A percentile compares a stretch with the other conserved stretches of the same genome.
Evolutionary conservation across 768 basidiomycete species (phyloP).

Genomic region (Gymnopilus dilepis): DNA sequence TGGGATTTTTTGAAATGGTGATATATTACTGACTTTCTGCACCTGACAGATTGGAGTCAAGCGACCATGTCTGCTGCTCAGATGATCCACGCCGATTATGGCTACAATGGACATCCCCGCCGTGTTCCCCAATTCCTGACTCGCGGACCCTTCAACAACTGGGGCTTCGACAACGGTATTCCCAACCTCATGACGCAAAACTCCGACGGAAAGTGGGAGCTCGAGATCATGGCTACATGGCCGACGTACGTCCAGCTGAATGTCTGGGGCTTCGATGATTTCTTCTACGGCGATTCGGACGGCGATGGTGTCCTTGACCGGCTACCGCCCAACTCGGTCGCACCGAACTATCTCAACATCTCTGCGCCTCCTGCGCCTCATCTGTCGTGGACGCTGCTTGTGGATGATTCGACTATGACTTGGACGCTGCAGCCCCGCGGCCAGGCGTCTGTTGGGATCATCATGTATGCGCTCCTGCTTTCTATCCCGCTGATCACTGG

Average conservation of each 20-base stretch:
- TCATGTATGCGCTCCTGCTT: conserved; percentile 86
- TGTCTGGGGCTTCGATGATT: conserved; percentile 90
- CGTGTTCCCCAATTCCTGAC: conserved; percentile 88
- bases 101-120: conserved; percentile 59
- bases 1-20: background rate
- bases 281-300: conserved; percentile 91
- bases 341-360: conserved; percentile 90
- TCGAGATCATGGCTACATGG: conserved; percentile 91
- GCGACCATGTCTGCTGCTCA: conserved; percentile 63
- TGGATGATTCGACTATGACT: conserved; percentile 76
- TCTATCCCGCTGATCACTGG: conserved; percentile 87
- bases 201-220: conserved; percentile 74
- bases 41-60: conserved; percentile 73
- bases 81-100: conserved; percentile 79
- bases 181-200: conserved; percentile 69
- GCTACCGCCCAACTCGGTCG: conserved; percentile 84
- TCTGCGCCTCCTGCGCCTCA: conserved; percentile 89
- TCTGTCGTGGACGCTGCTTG: conserved; percentile 83
- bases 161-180: conserved; percentile 91
- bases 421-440: conserved; percentile 88
- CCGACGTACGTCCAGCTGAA: conserved; percentile 90
- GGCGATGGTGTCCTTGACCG: conserved; percentile 89
- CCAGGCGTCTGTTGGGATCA: conserved; percentile 76
- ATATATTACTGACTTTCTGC: background rate
- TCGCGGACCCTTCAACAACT: conserved; percentile 88